A percentile compares a stretch with the other conserved stretches of the same genome.
Evolutionary conservation across 2,329 filamentous ascomycete genomes (phyloP).

Genomic region (Apiospora phragmitis): DNA sequence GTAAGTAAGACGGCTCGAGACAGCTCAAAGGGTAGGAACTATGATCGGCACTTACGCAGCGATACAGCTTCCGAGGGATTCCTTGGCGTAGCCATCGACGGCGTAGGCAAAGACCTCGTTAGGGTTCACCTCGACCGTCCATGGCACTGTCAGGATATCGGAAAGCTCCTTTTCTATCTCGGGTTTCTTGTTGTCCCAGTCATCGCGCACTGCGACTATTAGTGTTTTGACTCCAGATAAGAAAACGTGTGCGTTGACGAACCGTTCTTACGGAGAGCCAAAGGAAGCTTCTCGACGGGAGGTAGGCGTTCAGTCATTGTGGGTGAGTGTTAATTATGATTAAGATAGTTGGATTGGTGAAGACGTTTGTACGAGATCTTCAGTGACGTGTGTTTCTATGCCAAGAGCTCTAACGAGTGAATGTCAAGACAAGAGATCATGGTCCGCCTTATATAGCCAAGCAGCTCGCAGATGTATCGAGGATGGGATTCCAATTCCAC

Average conservation of each 20-base stretch:
- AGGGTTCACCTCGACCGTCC: conserved; percentile 51
- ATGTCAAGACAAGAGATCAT: neutral
- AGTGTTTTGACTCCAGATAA: conserved; percentile 10
- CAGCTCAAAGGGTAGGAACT: neutral
- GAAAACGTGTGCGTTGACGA: conserved; percentile 18
- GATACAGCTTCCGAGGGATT: conserved; percentile 46
- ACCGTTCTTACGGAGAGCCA: conserved; percentile 54
- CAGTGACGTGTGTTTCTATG: neutral
- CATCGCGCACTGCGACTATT: conserved; percentile 47
- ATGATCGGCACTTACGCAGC: conserved; percentile 34
- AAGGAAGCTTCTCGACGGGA: conserved; percentile 50
- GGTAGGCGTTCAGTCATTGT: conserved; percentile 33
- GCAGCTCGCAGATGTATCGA: neutral
- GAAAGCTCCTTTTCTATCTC: conserved; percentile 46
- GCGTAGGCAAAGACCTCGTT: conserved; percentile 49
- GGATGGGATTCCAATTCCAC: neutral
- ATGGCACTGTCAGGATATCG: conserved; percentile 44
- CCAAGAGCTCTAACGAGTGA: neutral
- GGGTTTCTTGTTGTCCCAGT: conserved; percentile 49
- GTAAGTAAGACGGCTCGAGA: neutral
- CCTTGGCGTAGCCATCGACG: conserved; percentile 40
- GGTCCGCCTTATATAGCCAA: neutral
- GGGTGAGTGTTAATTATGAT: neutral
- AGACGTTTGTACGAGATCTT: neutral
- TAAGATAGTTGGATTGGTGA: neutral